Conservation (phyloP, 2,329 filamentous ascomycete genomes). For the Penicillium sp. region DNA sequence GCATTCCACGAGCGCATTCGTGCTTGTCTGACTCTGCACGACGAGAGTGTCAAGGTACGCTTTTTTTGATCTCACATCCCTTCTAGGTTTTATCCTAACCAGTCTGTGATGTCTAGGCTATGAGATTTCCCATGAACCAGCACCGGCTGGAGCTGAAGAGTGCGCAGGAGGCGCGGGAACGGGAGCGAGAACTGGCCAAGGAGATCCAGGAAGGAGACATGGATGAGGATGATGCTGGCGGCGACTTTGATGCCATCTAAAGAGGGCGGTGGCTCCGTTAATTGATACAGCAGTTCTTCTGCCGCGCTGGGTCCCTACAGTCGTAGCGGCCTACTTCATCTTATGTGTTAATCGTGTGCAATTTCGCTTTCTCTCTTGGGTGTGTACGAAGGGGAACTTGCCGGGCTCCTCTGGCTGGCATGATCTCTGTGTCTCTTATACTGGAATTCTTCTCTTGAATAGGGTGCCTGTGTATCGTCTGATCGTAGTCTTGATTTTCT, state of each 20-base stretch:
- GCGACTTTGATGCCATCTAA: slow-evolving; percentile 94
- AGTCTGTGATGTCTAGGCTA: slow-evolving; percentile 62
- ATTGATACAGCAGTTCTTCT: slow-evolving; percentile 21
- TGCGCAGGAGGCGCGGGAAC: slow-evolving; percentile 93
- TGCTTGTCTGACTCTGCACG: slow-evolving; percentile 85
- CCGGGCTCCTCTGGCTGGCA: slow-evolving; percentile 27
- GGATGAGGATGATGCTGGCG: slow-evolving; percentile 92
- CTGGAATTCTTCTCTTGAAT: slow-evolving; percentile 24
- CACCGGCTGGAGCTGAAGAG: slow-evolving; percentile 96
- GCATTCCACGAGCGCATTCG: slow-evolving; percentile 96
- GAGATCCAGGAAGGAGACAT: slow-evolving; percentile 97
- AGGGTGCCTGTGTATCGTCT: slow-evolving; percentile 5
- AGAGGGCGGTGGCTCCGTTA: slow-evolving; percentile 28
- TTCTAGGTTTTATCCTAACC: too few species aligned
- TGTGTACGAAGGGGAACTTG: slow-evolving; percentile 29
- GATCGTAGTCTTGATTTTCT: background rate
- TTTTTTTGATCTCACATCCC: background rate
- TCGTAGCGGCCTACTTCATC: slow-evolving; percentile 22
- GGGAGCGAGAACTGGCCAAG: slow-evolving; percentile 95
- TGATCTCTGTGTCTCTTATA: slow-evolving; percentile 29
- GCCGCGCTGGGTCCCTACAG: slow-evolving; percentile 14
- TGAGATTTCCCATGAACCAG: slow-evolving; percentile 99
- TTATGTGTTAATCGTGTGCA: slow-evolving; percentile 31
- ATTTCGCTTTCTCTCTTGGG: slow-evolving; percentile 25
- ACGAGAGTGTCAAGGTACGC: slow-evolving; percentile 93